These are phyloP conservation scores for Fusarium mangiferae DNA, from an alignment of 2,329 filamentous ascomycete species.

Conservation along the genomic window DNA sequence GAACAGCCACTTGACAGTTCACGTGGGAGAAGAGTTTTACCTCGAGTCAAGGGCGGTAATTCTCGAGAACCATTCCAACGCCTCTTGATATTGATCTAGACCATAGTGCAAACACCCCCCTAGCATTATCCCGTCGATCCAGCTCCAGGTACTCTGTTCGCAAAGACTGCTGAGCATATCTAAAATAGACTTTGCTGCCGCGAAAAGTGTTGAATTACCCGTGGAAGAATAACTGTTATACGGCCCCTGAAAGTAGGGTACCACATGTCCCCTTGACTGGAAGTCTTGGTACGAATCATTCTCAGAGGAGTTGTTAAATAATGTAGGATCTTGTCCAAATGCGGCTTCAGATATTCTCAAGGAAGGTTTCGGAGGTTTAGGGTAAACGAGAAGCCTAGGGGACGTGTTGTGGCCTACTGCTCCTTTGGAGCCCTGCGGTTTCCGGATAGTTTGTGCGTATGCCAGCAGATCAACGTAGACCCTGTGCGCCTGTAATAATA, in stretches of 20 bases:
- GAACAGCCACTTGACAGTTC: slow-evolving; percentile 46
- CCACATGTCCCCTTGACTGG: slow-evolving; percentile 12
- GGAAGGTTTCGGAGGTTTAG: slow-evolving; percentile 58
- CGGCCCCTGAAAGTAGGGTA: slow-evolving; percentile 17
- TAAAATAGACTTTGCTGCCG: slow-evolving; percentile 72
- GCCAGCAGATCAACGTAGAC: slow-evolving; percentile 77
- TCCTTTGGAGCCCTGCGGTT: slow-evolving; percentile 53
- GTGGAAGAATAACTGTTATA: slow-evolving; percentile 25
- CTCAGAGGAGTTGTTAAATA: slow-evolving; percentile 15
- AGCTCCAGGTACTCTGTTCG: slow-evolving; percentile 83
- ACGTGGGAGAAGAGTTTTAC: slow-evolving; percentile 53
- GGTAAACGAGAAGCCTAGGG: slow-evolving; percentile 65
- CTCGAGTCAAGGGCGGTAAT: slow-evolving; percentile 65
- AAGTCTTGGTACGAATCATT: slow-evolving; percentile 22
- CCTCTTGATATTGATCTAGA: slow-evolving; percentile 83
- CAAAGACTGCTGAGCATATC: slow-evolving; percentile 79
- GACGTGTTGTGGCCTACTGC: slow-evolving; percentile 52
- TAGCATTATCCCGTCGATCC: slow-evolving; percentile 92
- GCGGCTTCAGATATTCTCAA: slow-evolving; percentile 22
- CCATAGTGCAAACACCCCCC: slow-evolving; percentile 94
- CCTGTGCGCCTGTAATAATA: slow-evolving; percentile 75
- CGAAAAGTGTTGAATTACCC: slow-evolving; percentile 53
- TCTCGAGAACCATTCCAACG: slow-evolving; percentile 78
- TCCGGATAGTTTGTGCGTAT: slow-evolving; percentile 70
- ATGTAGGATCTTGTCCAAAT: slow-evolving; percentile 1